These are phyloP conservation scores for Xanthoconium separans DNA, from an alignment of 1,284 basidiomycete genomes.

Conservation along the genomic window DNA sequence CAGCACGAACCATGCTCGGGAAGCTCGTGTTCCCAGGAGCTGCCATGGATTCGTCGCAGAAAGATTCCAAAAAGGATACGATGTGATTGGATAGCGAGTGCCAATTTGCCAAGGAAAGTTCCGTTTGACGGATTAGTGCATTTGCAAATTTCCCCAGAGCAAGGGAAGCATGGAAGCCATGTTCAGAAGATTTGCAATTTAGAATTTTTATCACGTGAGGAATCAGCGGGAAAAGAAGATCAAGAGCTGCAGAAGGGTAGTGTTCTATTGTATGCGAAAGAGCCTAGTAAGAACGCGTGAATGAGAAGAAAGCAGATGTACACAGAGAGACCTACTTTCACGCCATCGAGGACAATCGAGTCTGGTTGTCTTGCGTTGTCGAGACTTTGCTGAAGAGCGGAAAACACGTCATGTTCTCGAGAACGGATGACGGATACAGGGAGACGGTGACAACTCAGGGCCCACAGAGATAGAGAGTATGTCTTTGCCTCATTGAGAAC, in stretches of 20 bases:
- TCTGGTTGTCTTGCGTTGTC: conserved; percentile 9
- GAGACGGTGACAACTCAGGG: conserved; percentile 47
- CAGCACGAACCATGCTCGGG: conserved; percentile 22
- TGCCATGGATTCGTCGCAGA: conserved; percentile 15
- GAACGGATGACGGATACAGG: conserved; percentile 38
- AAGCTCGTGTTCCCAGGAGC: conserved; percentile 3
- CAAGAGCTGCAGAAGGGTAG: conserved; percentile 34
- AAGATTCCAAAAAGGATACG: conserved; percentile 30
- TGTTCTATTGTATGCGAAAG: conserved; percentile 39
- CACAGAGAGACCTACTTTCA: conserved; percentile 38
- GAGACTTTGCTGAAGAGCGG: conserved; percentile 37
- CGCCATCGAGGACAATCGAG: conserved; percentile 34
- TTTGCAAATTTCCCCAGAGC: conserved; percentile 43
- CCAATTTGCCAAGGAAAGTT: conserved; percentile 12
- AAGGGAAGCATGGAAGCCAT: conserved; percentile 40
- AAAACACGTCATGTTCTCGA: conserved; percentile 29
- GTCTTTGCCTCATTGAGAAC: conserved; percentile 45
- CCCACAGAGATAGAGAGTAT: conserved; percentile 47
- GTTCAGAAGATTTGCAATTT: conserved; percentile 30
- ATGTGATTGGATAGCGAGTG: conserved; percentile 19
- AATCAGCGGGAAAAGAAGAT: conserved; percentile 35
- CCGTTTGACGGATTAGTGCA: conserved; percentile 21
- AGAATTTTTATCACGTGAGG: conserved; percentile 39
- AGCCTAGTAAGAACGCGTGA: conserved; percentile 34
- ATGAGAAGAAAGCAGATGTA: background rate